These are phyloP conservation scores for Paraurostyla sp. DNA, from an alignment of 73 alveolate species.

Conservation along the genomic window DNA sequence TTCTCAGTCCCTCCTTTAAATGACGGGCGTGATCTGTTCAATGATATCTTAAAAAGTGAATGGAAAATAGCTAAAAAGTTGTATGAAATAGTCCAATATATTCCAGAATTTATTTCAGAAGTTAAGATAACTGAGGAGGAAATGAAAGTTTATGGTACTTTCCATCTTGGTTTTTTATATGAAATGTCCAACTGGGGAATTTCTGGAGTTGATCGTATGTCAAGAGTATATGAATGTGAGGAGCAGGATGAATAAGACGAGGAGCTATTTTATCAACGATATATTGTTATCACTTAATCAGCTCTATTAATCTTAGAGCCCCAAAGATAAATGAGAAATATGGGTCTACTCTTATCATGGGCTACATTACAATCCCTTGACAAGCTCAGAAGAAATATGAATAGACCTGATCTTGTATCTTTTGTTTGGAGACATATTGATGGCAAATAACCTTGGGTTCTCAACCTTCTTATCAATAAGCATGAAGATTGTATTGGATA, in stretches of 20 bases:
- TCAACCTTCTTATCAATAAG: neutral
- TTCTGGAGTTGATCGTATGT: slow-evolving; percentile 30
- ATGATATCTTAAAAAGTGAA: slow-evolving; percentile 63
- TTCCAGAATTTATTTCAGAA: slow-evolving; percentile 62
- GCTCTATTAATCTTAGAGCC: slow-evolving; percentile 61
- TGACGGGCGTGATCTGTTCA: slow-evolving; percentile 73
- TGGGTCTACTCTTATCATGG: slow-evolving; percentile 67
- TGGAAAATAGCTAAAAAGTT: slow-evolving; percentile 74
- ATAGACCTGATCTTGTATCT: slow-evolving; percentile 52
- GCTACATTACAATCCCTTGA: slow-evolving; percentile 72
- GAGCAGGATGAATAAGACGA: slow-evolving; percentile 50
- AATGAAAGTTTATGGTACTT: slow-evolving; percentile 58
- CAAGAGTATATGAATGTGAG: slow-evolving; percentile 49
- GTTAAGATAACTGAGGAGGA: slow-evolving; percentile 38
- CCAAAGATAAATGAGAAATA: neutral
- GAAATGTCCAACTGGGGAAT: slow-evolving; percentile 60
- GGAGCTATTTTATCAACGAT: slow-evolving; percentile 36
- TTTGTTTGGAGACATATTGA: slow-evolving; percentile 70
- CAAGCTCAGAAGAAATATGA: slow-evolving; percentile 52
- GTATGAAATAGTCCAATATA: slow-evolving; percentile 52
- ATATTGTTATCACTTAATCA: slow-evolving; percentile 60
- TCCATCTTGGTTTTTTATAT: slow-evolving; percentile 62
- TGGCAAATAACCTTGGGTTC: slow-evolving; percentile 48
- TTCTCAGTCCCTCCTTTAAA: slow-evolving; percentile 59
- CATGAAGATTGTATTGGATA: slow-evolving; percentile 48